Base-by-base conservation (phyloP, 257 asterid genomes). In the Penstemon davidsonii region DNA sequence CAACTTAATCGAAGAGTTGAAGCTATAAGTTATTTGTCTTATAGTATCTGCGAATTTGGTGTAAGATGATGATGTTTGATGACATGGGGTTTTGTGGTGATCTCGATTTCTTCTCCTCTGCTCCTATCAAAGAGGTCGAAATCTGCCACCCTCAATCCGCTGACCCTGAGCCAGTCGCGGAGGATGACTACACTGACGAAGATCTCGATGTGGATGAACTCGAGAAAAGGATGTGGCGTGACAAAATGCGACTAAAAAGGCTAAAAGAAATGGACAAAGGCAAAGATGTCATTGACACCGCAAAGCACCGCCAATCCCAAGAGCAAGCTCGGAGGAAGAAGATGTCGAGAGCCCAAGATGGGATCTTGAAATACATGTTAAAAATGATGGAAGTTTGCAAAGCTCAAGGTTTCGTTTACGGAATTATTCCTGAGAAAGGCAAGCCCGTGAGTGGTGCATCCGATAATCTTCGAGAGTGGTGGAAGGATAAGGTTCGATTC, bases 361-460 rank as follows among this genome's bases (percentile, higher is more conserved):
- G 97, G 60, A 91, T 91, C 78, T 71, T 91, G 83, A 91, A 91
- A 63, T 91, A 91, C 78, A 91, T 91, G 97, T 46, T 91, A 79
- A 90, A 90, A 46, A 88, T 90, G 96, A 90, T 91, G 97, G 97
- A 91, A 44, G 96, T 91, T 0, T 91, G 97, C 78, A 91, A 91
- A 66, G 97, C 97, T 40, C 97, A 88, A 60, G 97, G 97, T 1
- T 91, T 91, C 25, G 97, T 91, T 6, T 91, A 88, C n/a, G 97
- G 97, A 8, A 88, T 91, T 46, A 91, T 91, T n/a, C 96, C 95
- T 0, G 97, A 91, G 83, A 91, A 91, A 42, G 97, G 97, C 13
- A 91, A 88, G 75, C 97, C 97, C 0, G 97, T 91, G 36, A 73
- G 95, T 36, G 97, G 97, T 37, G 92, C 97, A 12, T 91, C 97